phyloP scores from a whole-genome alignment of 345 rosid species.

The Gossypium rotundifolium region DNA sequence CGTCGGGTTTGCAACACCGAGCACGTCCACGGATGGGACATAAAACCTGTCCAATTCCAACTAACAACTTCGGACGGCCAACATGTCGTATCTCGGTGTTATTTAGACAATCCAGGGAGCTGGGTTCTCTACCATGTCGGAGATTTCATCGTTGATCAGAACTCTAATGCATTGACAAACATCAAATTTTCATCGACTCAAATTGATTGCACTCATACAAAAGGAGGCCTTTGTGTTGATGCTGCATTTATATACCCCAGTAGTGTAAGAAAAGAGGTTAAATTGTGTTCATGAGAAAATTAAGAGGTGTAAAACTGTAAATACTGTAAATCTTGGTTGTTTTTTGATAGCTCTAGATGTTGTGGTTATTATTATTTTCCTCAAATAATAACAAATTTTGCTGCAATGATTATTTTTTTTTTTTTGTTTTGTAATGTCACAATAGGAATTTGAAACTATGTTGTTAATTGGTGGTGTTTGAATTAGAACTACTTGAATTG shows the following conservation, averaged over 20 bases:
- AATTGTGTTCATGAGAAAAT: conserved; percentile 23
- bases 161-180: conserved; percentile 22
- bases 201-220: conserved; percentile 92
- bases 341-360: background rate
- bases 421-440: too few species aligned
- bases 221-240: conserved; percentile 85
- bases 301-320: conserved; percentile 6
- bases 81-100: conserved; percentile 42
- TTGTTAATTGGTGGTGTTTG: background rate
- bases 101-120: conserved; percentile 46
- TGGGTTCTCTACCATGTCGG: conserved; percentile 76
- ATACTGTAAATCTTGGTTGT: conserved; percentile 1
- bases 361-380: too few species aligned
- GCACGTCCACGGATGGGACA: conserved; percentile 90
- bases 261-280: conserved; percentile 30
- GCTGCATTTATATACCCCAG: conserved; percentile 56
- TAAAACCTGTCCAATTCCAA: conserved; percentile 74
- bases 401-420: too few species aligned
- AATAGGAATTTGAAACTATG: background rate
- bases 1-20: conserved; percentile 59
- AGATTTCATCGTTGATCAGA: conserved; percentile 57
- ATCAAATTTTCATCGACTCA: conserved; percentile 70
- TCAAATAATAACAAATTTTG: too few species aligned
- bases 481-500: background rate
- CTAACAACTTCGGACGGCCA: conserved; percentile 72